Evolutionary conservation across 768 basidiomycete genomes (phyloP).

Genomic region (Vishniacozyma victoriae): DNA sequence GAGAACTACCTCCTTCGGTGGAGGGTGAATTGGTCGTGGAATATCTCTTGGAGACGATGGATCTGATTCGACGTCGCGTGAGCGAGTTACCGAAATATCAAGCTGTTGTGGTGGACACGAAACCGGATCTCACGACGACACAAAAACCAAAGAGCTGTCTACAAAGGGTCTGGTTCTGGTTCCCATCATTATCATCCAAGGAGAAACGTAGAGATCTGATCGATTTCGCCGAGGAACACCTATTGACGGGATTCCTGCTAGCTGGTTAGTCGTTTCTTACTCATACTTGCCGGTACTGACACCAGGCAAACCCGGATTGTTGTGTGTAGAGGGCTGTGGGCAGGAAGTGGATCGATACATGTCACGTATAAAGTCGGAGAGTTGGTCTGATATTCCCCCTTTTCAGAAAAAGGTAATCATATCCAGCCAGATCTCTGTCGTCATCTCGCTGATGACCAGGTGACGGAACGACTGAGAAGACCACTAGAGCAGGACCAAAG

Average conservation of each 20-base stretch:
- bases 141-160: slow-evolving; percentile 1
- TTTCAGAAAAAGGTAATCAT: slow-evolving; percentile 47
- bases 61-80: background rate
- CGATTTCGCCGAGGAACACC: slow-evolving; percentile 39
- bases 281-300: background rate
- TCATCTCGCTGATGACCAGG: slow-evolving; percentile 26
- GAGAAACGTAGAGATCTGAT: slow-evolving; percentile 48
- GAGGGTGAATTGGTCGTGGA: background rate
- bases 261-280: slow-evolving; percentile 56
- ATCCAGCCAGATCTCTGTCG: background rate
- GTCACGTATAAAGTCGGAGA: slow-evolving; percentile 46
- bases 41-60: background rate
- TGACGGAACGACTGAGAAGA: slow-evolving; percentile 47
- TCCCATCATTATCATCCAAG: slow-evolving; percentile 44
- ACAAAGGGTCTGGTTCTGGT: slow-evolving; percentile 48
- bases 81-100: too few species aligned
- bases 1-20: background rate
- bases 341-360: slow-evolving; percentile 42
- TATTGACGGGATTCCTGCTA: slow-evolving; percentile 48
- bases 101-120: background rate
- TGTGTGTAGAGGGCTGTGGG: slow-evolving; percentile 47
- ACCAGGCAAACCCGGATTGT: slow-evolving; percentile 48
- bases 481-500: slow-evolving; percentile 18
- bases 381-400: slow-evolving; percentile 49
- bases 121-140: background rate